phyloP scores from a whole-genome alignment of 2,329 filamentous ascomycete species.

The Colletotrichum orchidophilum region DNA sequence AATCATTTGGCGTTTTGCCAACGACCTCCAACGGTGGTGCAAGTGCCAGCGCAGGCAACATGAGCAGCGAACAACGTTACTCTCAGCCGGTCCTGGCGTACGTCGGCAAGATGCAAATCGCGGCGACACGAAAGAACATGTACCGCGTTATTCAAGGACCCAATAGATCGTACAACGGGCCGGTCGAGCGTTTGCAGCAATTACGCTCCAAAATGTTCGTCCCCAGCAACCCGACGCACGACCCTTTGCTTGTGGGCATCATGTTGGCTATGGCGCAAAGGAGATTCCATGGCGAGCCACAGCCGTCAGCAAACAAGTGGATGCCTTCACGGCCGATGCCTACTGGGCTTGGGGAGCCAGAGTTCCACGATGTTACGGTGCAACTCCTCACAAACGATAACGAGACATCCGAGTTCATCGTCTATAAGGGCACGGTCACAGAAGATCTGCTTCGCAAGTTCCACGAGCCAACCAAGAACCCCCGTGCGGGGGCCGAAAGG shows the following conservation, averaged over 20 bases:
- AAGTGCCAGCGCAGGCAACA: slow-evolving; percentile 8
- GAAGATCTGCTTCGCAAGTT: slow-evolving; percentile 60
- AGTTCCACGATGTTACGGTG: slow-evolving; percentile 59
- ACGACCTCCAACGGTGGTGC: neutral
- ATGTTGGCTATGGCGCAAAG: slow-evolving; percentile 67
- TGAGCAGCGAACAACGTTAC: slow-evolving; percentile 7
- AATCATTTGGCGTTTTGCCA: slow-evolving; percentile 39
- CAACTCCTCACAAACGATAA: slow-evolving; percentile 62
- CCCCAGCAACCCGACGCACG: slow-evolving; percentile 59
- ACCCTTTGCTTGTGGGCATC: slow-evolving; percentile 61
- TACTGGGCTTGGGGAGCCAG: slow-evolving; percentile 34
- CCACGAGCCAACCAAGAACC: slow-evolving; percentile 55
- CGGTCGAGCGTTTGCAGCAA: slow-evolving; percentile 58
- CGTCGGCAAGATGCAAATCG: slow-evolving; percentile 57
- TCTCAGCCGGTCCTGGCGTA: slow-evolving; percentile 53
- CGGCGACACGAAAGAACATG: slow-evolving; percentile 55
- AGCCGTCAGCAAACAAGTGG: slow-evolving; percentile 25
- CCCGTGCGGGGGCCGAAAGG: slow-evolving; percentile 23
- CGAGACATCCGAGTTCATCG: slow-evolving; percentile 58
- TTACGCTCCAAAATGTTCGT: slow-evolving; percentile 57
- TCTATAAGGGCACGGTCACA: slow-evolving; percentile 62
- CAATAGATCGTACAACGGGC: slow-evolving; percentile 50
- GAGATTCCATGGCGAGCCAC: slow-evolving; percentile 54
- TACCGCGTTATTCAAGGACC: slow-evolving; percentile 57
- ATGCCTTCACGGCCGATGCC: slow-evolving; percentile 14